Conservation (phyloP, 2,329 filamentous ascomycete genomes). For the Talaromyces funiculosus region DNA sequence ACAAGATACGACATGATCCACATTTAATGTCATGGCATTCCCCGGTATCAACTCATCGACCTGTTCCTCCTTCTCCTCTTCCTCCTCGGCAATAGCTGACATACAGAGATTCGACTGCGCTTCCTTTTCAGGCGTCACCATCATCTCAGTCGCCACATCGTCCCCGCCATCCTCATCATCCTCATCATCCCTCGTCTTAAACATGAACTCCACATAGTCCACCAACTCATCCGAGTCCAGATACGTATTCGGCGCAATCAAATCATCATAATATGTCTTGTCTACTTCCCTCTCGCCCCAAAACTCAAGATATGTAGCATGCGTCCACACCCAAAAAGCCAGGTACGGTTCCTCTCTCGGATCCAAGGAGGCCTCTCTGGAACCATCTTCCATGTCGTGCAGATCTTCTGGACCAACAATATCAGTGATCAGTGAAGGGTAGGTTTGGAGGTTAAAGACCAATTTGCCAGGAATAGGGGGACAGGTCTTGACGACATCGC, state of each 20-base stretch:
- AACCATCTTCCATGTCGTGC: neutral
- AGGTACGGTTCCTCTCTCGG: neutral
- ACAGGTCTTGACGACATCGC: neutral
- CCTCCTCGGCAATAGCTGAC: neutral
- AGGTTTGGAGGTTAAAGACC: neutral
- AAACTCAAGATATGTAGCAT: neutral
- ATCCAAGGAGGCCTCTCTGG: neutral
- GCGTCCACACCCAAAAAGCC: neutral
- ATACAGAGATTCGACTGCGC: neutral
- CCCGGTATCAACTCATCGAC: neutral
- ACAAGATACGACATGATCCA: neutral
- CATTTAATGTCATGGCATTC: neutral
- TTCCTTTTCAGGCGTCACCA: neutral
- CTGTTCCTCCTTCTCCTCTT: neutral
- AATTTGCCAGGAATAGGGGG: neutral
- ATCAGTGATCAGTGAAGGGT: neutral
- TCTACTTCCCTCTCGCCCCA: neutral
- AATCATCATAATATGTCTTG: neutral
- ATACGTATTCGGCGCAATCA: neutral
- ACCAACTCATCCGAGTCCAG: neutral
- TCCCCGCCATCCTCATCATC: neutral
- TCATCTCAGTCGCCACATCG: neutral
- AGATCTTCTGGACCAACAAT: neutral
- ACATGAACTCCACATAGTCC: neutral
- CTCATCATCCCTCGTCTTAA: neutral